Conservation (phyloP, 345 rosid species). For the Psidium friedrichsthalianum region DNA sequence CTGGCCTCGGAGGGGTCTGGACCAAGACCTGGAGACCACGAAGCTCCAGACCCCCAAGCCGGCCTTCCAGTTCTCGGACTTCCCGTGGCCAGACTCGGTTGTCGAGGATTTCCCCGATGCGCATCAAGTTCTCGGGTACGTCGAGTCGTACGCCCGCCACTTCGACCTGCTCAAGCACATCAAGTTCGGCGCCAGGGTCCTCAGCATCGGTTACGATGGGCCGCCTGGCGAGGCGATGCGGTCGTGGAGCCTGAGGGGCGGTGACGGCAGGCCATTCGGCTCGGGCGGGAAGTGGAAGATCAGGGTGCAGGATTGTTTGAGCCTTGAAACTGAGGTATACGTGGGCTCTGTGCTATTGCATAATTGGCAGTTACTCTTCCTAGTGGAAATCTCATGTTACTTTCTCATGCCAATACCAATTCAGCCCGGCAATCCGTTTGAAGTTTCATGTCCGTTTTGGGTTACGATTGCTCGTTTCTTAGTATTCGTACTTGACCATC, state of each 20-base stretch:
- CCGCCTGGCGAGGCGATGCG: slow-evolving; percentile 4
- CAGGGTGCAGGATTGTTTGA: slow-evolving; percentile 1
- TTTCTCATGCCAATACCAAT: not conserved
- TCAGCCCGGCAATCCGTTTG: not conserved
- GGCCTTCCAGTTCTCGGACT: slow-evolving; percentile 27
- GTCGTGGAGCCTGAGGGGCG: slow-evolving; percentile 21
- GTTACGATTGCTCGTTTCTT: not conserved
- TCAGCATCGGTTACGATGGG: slow-evolving; percentile 9
- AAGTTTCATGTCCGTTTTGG: not conserved
- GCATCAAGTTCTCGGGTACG: slow-evolving; percentile 13
- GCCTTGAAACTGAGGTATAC: slow-evolving; percentile 6
- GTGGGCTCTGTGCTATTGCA: not conserved
- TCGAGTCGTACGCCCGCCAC: slow-evolving; percentile 18
- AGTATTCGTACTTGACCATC: not conserved
- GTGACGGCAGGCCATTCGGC: slow-evolving; percentile 14
- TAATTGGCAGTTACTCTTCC: not conserved
- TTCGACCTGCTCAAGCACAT: slow-evolving; percentile 23
- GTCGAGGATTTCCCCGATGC: slow-evolving; percentile 11
- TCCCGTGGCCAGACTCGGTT: slow-evolving; percentile 34
- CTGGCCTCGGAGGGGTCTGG: slow-evolving; percentile 24
- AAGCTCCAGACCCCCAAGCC: slow-evolving; percentile 21
- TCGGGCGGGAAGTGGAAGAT: slow-evolving; percentile 26
- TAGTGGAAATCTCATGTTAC: not conserved
- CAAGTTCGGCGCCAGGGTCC: slow-evolving; percentile 20
- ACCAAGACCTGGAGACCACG: slow-evolving; percentile 18